Base-by-base conservation (phyloP, 2,329 filamentous ascomycete species). In the Penicillium sp. region DNA sequence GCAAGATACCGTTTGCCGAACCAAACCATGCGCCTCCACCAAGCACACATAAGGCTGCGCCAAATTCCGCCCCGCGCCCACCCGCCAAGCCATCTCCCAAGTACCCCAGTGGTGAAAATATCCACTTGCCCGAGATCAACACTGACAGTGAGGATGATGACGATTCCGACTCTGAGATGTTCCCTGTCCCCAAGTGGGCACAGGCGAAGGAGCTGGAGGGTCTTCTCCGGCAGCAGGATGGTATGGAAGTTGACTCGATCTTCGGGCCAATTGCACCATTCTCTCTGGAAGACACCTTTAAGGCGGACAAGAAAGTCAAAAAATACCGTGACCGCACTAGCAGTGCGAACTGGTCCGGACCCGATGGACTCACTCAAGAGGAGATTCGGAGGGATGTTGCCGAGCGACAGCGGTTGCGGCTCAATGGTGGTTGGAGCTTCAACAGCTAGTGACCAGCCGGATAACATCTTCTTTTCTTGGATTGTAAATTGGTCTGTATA, bases 271-370 rank as follows among this genome's bases (percentile, higher is more conserved):
- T 96, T 24, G 87, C 84, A 11, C 90, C 92, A 13, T 81, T 99
- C 62, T 90, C 91, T 68, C 94, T 99, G 88, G 95, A 99, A 68
- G 92, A 97, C 71, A 92, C 97, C 32, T 99, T 99, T 76, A 89
- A 83, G 74, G 90, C 92, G 73, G 92, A 89, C 74, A 92, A 92
- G 73, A 91, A 93, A 61, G 86, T 89, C 73, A 89, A 90, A 79
- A 90, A 91, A 69, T 97, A 97, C 81, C 85, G 95, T 18, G 87
- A 90, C 50, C 84, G 94, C 54, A 97, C 93, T 5, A 96, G 90
- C 65, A 96, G 91, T 74, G 95, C 95, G 35, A 95, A 96, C 76
- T 99, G 94, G 94, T 88, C 84, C 68, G 75, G 90, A 53, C 81
- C 88, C 3, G 95, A 99, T 73, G 81, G 82, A 43, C 80, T 99